A percentile compares a stretch with the other conserved stretches of the same genome.
phyloP scores from a whole-genome alignment of 169 alveolate genomes.

The Perkinsus olseni region DNA sequence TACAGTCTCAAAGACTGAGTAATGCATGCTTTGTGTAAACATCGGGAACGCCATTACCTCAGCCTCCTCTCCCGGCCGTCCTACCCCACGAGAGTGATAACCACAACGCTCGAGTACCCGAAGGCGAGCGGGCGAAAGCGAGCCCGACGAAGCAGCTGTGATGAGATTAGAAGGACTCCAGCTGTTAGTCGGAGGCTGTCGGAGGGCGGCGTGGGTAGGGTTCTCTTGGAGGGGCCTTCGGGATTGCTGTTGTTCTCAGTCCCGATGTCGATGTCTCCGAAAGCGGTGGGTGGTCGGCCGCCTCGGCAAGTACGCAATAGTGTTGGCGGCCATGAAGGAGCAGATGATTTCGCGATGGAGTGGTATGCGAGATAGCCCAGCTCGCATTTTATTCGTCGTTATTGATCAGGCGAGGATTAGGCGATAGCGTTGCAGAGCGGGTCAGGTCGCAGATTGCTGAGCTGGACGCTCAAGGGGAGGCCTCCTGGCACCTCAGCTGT shows the following conservation, averaged over 20 bases:
- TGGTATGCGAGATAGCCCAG: not conserved
- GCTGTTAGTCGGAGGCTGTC: not conserved
- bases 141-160: not conserved
- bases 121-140: not conserved
- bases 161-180: not conserved
- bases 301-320: not conserved
- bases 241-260: not conserved
- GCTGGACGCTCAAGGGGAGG: not conserved
- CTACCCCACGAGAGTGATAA: not conserved
- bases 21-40: not conserved
- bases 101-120: not conserved
- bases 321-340: not conserved
- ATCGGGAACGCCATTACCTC: not conserved
- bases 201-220: not conserved
- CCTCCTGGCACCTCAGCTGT: not conserved
- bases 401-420: not conserved
- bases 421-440: not conserved
- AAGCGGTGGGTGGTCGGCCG: not conserved
- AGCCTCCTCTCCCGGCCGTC: not conserved
- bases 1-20: not conserved
- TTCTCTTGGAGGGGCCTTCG: not conserved
- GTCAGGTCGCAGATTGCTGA: not conserved
- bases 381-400: not conserved
- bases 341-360: not conserved
- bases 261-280: not conserved